Base-by-base conservation (phyloP, 1,284 basidiomycete species). In the Tylopilus sp. region DNA sequence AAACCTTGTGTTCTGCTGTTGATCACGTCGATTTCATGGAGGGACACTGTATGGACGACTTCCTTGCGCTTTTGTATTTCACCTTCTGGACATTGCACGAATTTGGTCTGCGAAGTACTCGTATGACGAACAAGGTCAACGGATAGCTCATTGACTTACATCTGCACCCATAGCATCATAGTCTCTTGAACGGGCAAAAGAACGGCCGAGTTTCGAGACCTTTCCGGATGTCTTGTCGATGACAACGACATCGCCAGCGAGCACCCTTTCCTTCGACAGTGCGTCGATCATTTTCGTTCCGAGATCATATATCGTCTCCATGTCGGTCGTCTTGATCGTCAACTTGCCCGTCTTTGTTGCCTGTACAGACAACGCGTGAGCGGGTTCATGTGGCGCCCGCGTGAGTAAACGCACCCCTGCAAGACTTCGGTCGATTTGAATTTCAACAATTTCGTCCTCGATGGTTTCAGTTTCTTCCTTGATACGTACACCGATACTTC, bases 231-330 rank as follows among this genome's bases (percentile, higher is more conserved):
- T 91, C 71, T 99, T 98, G 77, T 99, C 95, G 61, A 99, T 97
- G 41, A 90, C 83, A 57, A 99, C 87, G 12, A 99, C 89, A 64
- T 99, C 95, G 28, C 96, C 95, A 0, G 95, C 95, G 3, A 94
- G 80, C 14, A 99, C 90, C 67, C 98, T 99, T 74, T 99, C 94
- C 71, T 95, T 96, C 44, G 92, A 88, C 36, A 99, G 72, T 8
- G 94, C 86, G 63, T 99, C 95, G 54, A 99, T 98, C 96, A 99
- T 99, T 78, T 99, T 99, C 52, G 88, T 94, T 9, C 96, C 96
- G 17, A 99, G 80, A 71, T 99, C 96, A 68, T 99, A 99, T 37
- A 99, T 91, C 14, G 95, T 99, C 75, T 99, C 95, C 95, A 99
- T 99, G 70, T 99, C 95, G 5, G 94, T 98, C 10, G 94, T 97